Evolutionary conservation across 2,329 filamentous ascomycete genomes (phyloP).

Genomic region (Aspergillus ibericus): DNA sequence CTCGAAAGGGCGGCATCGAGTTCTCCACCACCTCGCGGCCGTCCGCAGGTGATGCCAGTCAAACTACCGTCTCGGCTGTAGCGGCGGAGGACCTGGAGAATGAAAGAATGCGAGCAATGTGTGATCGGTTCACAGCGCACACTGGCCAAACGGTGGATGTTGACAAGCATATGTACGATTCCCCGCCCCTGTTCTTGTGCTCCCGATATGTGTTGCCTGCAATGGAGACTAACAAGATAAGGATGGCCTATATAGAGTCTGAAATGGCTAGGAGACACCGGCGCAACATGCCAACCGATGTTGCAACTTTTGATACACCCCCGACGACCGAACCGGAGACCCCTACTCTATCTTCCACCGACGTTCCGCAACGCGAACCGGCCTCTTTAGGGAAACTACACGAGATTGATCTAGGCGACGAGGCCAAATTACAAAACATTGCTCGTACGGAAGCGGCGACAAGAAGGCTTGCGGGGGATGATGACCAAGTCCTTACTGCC

Average conservation of each 20-base stretch:
- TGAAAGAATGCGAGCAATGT: slow-evolving; percentile 42
- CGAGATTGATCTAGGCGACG: slow-evolving; percentile 57
- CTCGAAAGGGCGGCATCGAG: slow-evolving; percentile 47
- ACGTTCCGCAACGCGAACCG: slow-evolving; percentile 44
- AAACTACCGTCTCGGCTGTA: slow-evolving; percentile 17
- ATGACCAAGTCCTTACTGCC: slow-evolving; percentile 15
- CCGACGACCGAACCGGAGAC: slow-evolving; percentile 12
- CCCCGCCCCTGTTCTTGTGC: not conserved
- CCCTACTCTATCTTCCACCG: slow-evolving; percentile 19
- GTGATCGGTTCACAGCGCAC: slow-evolving; percentile 58
- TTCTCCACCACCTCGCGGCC: slow-evolving; percentile 41
- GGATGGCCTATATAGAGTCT: slow-evolving; percentile 67
- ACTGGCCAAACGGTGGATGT: slow-evolving; percentile 59
- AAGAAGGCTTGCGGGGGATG: slow-evolving; percentile 41
- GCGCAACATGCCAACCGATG: slow-evolving; percentile 21
- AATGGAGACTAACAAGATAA: slow-evolving; percentile 59
- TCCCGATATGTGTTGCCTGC: slow-evolving; percentile 1
- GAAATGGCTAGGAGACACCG: slow-evolving; percentile 59
- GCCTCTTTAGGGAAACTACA: slow-evolving; percentile 57
- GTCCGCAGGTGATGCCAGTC: slow-evolving; percentile 15
- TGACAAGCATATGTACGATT: slow-evolving; percentile 64
- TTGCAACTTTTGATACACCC: slow-evolving; percentile 6
- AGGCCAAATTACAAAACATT: slow-evolving; percentile 45
- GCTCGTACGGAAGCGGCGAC: slow-evolving; percentile 47
- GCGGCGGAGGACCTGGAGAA: slow-evolving; percentile 35